Conservation (phyloP, 495 filamentous ascomycete species). For the Penicillium cosmopolitanum region DNA sequence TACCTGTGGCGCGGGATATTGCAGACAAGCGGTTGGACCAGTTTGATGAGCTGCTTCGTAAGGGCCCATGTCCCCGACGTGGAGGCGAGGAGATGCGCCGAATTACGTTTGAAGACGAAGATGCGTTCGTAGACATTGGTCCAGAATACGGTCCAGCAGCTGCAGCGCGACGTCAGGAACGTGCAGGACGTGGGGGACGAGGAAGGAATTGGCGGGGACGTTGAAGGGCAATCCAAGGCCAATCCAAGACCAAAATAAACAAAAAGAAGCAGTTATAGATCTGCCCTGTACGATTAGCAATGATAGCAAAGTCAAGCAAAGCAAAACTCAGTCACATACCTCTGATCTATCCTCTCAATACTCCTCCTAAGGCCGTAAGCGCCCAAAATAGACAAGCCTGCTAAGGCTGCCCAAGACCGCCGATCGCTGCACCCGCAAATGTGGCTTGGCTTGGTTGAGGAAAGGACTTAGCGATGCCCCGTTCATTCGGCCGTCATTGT, state of each 20-base stretch:
- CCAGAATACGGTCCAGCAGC: constrained; percentile 59
- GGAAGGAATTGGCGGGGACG: constrained; percentile 14
- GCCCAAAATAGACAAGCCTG: too few species aligned
- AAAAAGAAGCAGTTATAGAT: neutral
- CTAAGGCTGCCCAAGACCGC: too few species aligned
- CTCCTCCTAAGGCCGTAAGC: too few species aligned
- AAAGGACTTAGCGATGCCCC: too few species aligned
- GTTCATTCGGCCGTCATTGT: neutral
- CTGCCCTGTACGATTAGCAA: neutral
- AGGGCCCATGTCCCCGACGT: constrained; percentile 48
- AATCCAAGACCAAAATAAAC: neutral
- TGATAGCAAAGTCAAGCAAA: neutral
- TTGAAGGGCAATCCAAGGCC: neutral
- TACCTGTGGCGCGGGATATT: constrained; percentile 52
- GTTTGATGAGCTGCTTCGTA: constrained; percentile 56
- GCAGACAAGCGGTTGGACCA: constrained; percentile 68
- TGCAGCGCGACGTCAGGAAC: constrained; percentile 33
- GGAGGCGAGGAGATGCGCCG: constrained; percentile 69
- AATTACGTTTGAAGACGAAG: constrained; percentile 77
- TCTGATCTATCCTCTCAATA: too few species aligned
- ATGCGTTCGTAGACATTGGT: constrained; percentile 73
- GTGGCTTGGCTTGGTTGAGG: too few species aligned
- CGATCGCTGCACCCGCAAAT: too few species aligned
- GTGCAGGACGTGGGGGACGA: constrained; percentile 41
- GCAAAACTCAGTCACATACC: too few species aligned